A percentile compares a stretch with the other conserved stretches of the same genome.
Conservation (phyloP, 78 protist genomes). For the Guillardia theta region DNA sequence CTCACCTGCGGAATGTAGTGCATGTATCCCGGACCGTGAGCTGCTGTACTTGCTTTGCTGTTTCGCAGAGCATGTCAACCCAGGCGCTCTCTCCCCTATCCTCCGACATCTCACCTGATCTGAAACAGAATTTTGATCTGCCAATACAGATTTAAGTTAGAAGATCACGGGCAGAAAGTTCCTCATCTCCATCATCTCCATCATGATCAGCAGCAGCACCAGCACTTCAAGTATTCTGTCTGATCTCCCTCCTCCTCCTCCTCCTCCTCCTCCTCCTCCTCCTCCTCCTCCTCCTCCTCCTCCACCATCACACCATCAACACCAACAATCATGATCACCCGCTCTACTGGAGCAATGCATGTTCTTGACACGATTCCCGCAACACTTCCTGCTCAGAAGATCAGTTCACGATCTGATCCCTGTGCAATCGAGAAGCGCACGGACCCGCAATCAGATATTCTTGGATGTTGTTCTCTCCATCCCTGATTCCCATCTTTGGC, state of each 20-base stretch:
- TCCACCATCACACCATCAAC: too few relatives aligned
- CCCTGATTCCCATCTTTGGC: background rate
- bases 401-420: background rate
- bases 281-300: too few relatives aligned
- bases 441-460: background rate
- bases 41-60: background rate
- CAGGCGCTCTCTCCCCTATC: too few relatives aligned
- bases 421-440: background rate
- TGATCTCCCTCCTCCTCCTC: too few relatives aligned
- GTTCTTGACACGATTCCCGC: slow-evolving; percentile 92
- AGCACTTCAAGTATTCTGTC: too few relatives aligned
- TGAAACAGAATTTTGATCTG: slow-evolving; percentile 85
- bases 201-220: too few relatives aligned
- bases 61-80: background rate
- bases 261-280: too few relatives aligned
- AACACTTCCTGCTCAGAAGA: slow-evolving; percentile 77
- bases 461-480: background rate
- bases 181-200: too few relatives aligned
- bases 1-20: background rate
- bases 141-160: too few relatives aligned
- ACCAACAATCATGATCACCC: too few relatives aligned
- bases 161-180: too few relatives aligned
- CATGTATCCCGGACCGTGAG: background rate
- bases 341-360: slow-evolving; percentile 80
- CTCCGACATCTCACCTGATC: too few relatives aligned